Conservation (phyloP, 352 stramenopile species). For the Blastocystis sp. region DNA sequence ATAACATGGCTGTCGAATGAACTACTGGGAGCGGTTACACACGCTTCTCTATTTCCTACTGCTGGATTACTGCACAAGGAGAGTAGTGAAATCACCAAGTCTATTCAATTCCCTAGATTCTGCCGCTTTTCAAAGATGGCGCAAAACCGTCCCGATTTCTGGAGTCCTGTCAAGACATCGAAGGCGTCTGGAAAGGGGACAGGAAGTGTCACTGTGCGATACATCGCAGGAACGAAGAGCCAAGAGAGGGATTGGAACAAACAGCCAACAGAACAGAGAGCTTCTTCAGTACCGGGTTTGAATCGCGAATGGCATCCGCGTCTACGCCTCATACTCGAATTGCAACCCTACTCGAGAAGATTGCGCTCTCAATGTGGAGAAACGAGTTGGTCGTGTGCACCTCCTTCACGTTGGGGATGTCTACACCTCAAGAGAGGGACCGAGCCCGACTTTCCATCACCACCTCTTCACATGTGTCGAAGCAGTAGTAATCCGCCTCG, state of each 20-base stretch:
- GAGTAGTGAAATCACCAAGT: background rate
- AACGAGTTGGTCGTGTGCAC: background rate
- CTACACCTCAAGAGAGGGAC: background rate
- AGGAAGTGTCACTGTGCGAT: too few species aligned
- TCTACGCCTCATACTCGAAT: background rate
- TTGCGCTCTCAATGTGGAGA: background rate
- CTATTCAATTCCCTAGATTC: background rate
- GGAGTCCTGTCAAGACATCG: background rate
- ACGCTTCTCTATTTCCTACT: background rate
- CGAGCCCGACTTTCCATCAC: background rate
- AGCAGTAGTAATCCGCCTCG: background rate
- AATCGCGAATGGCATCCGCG: background rate
- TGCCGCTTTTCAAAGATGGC: background rate
- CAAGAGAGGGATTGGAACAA: too few species aligned
- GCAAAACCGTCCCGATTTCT: background rate
- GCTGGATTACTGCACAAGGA: background rate
- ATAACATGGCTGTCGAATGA: slow-evolving; percentile 24
- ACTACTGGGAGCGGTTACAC: background rate
- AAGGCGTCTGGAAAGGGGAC: background rate
- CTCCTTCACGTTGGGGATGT: background rate
- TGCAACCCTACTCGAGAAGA: background rate
- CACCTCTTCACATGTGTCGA: background rate
- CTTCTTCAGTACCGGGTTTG: background rate
- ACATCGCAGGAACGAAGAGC: too few species aligned
- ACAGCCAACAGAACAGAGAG: background rate